These are phyloP conservation scores for Trichoderma semiorbis DNA, from an alignment of 2,329 filamentous ascomycete species.

Conservation along the genomic window DNA sequence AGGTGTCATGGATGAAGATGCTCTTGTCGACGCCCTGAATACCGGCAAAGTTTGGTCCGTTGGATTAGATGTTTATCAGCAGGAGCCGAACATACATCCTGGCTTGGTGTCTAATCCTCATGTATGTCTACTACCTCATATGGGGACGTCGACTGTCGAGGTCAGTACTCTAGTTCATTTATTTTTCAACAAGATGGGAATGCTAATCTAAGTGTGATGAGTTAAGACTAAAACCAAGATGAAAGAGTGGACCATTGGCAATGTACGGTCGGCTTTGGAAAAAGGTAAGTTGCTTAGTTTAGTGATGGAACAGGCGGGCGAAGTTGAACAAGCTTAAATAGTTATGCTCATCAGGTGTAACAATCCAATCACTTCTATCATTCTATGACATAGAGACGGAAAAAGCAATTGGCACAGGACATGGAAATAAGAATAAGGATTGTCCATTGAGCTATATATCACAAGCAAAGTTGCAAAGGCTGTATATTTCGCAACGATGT, in stretches of 20 bases:
- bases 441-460: neutral
- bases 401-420: neutral
- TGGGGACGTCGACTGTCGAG: neutral
- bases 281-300: neutral
- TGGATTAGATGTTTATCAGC: conserved; percentile 46
- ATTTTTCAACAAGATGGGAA: neutral
- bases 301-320: neutral
- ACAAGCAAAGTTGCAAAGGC: neutral
- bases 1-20: conserved; percentile 45
- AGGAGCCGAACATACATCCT: conserved; percentile 41
- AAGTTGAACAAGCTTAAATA: neutral
- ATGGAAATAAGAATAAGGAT: neutral
- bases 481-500: neutral
- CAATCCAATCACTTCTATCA: neutral
- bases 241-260: neutral
- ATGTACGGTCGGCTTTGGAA: neutral
- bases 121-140: neutral
- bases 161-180: neutral
- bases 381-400: neutral
- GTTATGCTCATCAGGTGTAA: neutral
- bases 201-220: neutral
- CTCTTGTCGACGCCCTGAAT: conserved; percentile 44
- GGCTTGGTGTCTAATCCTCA: neutral
- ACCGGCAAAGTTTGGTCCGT: conserved; percentile 43
- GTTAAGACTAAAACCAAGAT: neutral